Percentiles rank a stretch among this genome's conserved stretches.
phyloP scores from a whole-genome alignment of 208 protist species.

The Trypanosoma brucei region DNA sequence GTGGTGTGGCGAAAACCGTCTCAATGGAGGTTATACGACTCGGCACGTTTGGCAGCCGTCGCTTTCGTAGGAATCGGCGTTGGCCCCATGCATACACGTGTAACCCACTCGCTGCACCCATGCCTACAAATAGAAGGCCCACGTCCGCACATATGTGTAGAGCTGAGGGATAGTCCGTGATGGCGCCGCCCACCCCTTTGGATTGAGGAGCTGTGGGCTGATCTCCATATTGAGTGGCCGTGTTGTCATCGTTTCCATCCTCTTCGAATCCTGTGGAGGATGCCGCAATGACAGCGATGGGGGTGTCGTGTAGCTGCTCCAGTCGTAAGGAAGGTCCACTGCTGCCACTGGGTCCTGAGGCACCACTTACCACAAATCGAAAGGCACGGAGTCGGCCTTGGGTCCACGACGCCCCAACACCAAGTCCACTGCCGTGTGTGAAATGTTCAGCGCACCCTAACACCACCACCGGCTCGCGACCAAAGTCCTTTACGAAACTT shows the following conservation, averaged over 20 bases:
- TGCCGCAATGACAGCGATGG: conserved; percentile 21
- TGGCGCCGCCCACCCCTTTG: neutral
- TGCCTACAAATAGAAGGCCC: conserved; percentile 71
- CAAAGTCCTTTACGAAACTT: conserved; percentile 70
- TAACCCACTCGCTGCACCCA: conserved; percentile 54
- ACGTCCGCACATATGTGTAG: conserved; percentile 70
- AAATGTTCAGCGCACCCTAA: conserved; percentile 48
- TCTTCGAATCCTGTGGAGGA: neutral
- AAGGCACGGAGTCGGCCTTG: conserved; percentile 66
- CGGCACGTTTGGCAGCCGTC: conserved; percentile 55
- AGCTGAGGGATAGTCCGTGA: conserved; percentile 60
- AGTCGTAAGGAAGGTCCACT: conserved; percentile 26
- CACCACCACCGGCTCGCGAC: conserved; percentile 67
- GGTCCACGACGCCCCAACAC: conserved; percentile 34
- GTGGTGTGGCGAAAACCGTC: conserved; percentile 59
- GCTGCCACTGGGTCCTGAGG: neutral
- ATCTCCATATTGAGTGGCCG: neutral
- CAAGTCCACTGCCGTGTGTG: conserved; percentile 70
- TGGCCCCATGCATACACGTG: conserved; percentile 76
- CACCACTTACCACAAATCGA: conserved; percentile 33
- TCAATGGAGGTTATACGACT: conserved; percentile 73
- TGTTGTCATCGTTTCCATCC: neutral
- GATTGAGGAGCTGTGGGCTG: neutral
- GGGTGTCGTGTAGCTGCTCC: conserved; percentile 66
- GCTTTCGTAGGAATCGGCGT: conserved; percentile 59